Evolutionary conservation across 306 rosid species (phyloP).

Genomic region (Alnus rubra): DNA sequence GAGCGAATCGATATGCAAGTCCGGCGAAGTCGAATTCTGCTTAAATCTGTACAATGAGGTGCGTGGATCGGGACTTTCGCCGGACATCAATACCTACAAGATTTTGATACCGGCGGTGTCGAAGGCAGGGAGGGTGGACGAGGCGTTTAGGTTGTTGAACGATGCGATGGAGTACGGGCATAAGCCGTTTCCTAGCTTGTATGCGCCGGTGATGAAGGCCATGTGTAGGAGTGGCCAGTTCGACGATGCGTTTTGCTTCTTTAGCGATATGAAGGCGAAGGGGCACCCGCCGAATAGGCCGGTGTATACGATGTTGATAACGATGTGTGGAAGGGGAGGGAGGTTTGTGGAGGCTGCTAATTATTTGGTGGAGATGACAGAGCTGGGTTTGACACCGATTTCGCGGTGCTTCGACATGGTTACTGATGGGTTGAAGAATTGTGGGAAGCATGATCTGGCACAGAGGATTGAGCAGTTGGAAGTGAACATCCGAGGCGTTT

Average conservation of each 20-base stretch:
- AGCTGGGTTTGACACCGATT: constrained; percentile 72
- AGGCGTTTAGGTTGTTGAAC: constrained; percentile 67
- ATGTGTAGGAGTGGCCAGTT: constrained; percentile 78
- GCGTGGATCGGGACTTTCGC: constrained; percentile 58
- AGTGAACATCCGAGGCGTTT: constrained; percentile 54
- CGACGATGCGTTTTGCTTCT: constrained; percentile 89
- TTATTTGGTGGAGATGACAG: constrained; percentile 81
- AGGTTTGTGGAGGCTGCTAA: constrained; percentile 77
- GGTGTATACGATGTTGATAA: constrained; percentile 81
- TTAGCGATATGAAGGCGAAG: constrained; percentile 80
- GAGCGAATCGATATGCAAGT: constrained; percentile 47
- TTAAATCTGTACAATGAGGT: constrained; percentile 55
- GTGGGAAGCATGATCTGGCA: constrained; percentile 89
- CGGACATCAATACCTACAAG: constrained; percentile 77
- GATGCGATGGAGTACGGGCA: constrained; percentile 68
- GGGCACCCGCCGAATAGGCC: constrained; percentile 96
- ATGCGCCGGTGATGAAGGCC: constrained; percentile 77
- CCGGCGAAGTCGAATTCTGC: constrained; percentile 70
- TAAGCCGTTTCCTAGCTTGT: constrained; percentile 73
- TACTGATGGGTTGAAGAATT: constrained; percentile 83
- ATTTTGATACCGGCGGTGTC: constrained; percentile 67
- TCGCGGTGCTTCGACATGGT: constrained; percentile 84
- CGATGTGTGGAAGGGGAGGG: constrained; percentile 91
- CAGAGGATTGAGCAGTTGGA: constrained; percentile 71
- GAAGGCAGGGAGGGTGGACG: constrained; percentile 59